phyloP scores from a whole-genome alignment of 495 filamentous ascomycete species.

The Aspergillus avenaceus region DNA sequence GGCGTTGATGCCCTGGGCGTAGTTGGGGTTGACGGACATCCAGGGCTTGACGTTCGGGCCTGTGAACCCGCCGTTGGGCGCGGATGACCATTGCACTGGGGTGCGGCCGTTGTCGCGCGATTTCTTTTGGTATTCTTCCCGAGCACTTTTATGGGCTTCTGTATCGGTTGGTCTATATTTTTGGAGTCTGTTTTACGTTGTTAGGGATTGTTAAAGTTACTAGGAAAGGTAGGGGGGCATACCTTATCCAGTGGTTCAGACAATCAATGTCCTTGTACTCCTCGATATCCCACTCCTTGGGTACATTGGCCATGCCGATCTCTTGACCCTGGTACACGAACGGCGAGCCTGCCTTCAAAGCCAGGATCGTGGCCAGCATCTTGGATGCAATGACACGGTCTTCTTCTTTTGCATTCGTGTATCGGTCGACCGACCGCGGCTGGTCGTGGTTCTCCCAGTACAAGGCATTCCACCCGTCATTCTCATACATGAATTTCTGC shows the following conservation, averaged over 20 bases:
- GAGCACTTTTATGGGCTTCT: slow-evolving; percentile 27
- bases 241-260: slow-evolving; percentile 58
- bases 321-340: slow-evolving; percentile 79
- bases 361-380: slow-evolving; percentile 58
- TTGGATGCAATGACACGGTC: slow-evolving; percentile 50
- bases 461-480: slow-evolving; percentile 66
- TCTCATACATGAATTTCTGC: slow-evolving; percentile 66
- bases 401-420: slow-evolving; percentile 43
- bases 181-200: slow-evolving; percentile 23
- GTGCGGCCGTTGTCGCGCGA: slow-evolving; percentile 54
- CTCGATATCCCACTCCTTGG: slow-evolving; percentile 57
- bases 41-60: slow-evolving; percentile 49
- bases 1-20: slow-evolving; percentile 42
- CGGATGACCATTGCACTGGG: slow-evolving; percentile 50
- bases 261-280: slow-evolving; percentile 72
- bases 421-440: slow-evolving; percentile 60
- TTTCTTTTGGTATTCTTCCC: slow-evolving; percentile 46
- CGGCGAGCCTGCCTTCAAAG: slow-evolving; percentile 59
- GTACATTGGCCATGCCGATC: slow-evolving; percentile 70
- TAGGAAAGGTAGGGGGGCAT: background rate
- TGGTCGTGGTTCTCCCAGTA: slow-evolving; percentile 77
- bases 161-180: slow-evolving; percentile 30
- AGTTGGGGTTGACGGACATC: slow-evolving; percentile 59
- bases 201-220: background rate
- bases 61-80: slow-evolving; percentile 49